Base-by-base conservation (phyloP, 2,329 filamentous ascomycete species). In the Coleophoma cylindrospora region DNA sequence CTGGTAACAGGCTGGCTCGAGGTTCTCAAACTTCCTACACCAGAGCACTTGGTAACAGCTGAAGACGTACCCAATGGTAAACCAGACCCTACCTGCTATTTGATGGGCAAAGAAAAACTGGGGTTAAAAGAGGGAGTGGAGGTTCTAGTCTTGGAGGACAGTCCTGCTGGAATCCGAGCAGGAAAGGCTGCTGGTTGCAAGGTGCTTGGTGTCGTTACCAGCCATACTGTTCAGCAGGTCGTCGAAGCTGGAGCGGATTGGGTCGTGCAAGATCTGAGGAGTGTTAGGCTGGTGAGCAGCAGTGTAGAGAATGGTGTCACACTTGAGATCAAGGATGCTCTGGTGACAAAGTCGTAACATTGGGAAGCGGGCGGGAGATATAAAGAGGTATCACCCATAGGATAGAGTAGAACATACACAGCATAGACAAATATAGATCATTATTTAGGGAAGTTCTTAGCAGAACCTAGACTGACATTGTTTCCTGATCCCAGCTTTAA, bases 11-110 rank as follows among this genome's bases (percentile, higher is more conserved):
- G 87, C 55, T 92, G 88, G 88, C 76, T 91, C 43, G 70, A 77
- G 36, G 80, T 83, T 33, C 74, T 91, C 52, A 69, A 75, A 36
- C 78, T 92, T 48, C 80, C 86, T 13, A 72, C 71, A 37, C 88
- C 87, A 1, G 72, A 79, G 56, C 75, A 83, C 60, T 74, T 91
- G 46, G 79, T 92, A 54, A 84, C 86, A 7, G 88, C 87, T 47
- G 87, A 91, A 71, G 87, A 87, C 36, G 87, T 92, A 32, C 69
- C 75, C 56, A 74, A 83, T 58, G 88, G 88, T 53, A 92, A 92
- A 73, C 88, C 88, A 0, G 84, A 91, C 66, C 88, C 88, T 22
- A 70, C 77, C 13, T 89, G 87, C 71, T 92, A 91, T 67, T 67
- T 75, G 46, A 74, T 91, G 47, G 88, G 87, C 14, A 79, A 81